Conservation (phyloP, 1,284 basidiomycete genomes). For the Fomitopsis betulina region DNA sequence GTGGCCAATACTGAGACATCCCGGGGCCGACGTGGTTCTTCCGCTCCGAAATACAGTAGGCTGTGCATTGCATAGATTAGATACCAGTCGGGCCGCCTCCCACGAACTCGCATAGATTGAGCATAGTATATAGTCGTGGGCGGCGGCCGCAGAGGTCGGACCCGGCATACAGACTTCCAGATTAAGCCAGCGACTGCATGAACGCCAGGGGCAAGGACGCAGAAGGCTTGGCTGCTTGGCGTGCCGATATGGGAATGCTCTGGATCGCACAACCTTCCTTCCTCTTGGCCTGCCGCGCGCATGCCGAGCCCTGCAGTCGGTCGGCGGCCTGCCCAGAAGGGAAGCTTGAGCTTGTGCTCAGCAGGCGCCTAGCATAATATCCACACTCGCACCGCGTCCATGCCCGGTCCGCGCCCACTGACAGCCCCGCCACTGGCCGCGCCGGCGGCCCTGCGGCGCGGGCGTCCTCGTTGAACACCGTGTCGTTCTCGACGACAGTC, state of each 20-base stretch:
- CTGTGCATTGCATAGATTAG: background rate
- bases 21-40: background rate
- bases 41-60: background rate
- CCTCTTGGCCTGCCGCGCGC: background rate
- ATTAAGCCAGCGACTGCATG: background rate
- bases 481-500: background rate
- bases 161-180: background rate
- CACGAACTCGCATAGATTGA: background rate
- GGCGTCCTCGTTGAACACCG: background rate
- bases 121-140: background rate
- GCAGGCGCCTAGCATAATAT: background rate
- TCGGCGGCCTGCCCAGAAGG: background rate
- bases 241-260: background rate
- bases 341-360: background rate
- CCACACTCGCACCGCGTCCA: background rate
- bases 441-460: background rate
- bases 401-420: background rate
- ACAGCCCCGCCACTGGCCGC: background rate
- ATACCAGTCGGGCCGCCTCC: background rate
- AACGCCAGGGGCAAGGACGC: background rate
- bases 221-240: constrained; percentile 1
- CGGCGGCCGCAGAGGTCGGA: background rate
- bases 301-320: background rate
- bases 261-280: background rate
- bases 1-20: background rate